Evolutionary conservation across 2,329 filamentous ascomycete species (phyloP).

Genomic region (Eutypa lata): DNA sequence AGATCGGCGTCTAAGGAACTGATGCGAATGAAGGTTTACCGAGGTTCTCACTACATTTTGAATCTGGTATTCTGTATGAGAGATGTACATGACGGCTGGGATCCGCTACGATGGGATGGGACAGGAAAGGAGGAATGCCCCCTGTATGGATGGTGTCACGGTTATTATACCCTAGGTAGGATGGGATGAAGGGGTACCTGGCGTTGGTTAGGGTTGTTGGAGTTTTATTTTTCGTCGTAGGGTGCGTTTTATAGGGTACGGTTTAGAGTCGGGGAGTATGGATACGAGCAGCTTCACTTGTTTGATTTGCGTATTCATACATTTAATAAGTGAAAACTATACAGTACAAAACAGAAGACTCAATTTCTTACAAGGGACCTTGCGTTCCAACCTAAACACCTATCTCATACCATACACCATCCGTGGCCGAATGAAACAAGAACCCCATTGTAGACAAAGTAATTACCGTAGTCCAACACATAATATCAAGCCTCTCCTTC

Average conservation of each 20-base stretch:
- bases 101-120: not conserved
- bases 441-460: too few relatives aligned
- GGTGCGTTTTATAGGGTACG: not conserved
- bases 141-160: not conserved
- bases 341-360: too few relatives aligned
- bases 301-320: not conserved
- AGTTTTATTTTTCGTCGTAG: not conserved
- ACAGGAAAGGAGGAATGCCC: not conserved
- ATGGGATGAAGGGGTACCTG: not conserved
- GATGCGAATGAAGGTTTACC: conserved; percentile 6
- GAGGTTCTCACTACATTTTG: not conserved
- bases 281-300: not conserved
- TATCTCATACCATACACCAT: too few relatives aligned
- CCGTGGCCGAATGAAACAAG: too few relatives aligned
- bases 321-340: not conserved
- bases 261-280: not conserved
- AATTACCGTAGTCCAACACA: too few relatives aligned
- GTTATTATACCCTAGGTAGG: not conserved
- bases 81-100: not conserved
- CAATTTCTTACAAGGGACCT: too few relatives aligned
- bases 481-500: too few relatives aligned
- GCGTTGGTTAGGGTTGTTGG: not conserved
- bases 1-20: conserved; percentile 45
- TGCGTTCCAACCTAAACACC: too few relatives aligned
- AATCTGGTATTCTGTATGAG: not conserved